phyloP scores from a whole-genome alignment of 345 rosid genomes.

The Brassica napus region DNA sequence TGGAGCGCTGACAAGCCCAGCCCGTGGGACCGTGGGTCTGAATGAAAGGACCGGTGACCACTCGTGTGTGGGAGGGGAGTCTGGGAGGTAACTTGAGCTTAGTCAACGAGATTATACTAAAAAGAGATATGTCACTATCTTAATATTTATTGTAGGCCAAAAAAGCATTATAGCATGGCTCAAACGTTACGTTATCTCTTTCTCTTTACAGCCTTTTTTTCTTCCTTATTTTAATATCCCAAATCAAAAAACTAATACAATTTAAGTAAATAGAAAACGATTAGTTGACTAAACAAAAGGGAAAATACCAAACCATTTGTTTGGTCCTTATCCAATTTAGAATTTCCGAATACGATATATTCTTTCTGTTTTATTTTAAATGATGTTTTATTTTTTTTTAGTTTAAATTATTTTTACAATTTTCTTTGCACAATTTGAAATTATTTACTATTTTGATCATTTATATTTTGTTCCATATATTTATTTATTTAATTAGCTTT shows the following conservation, averaged over 20 bases:
- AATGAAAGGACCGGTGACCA: slow-evolving; percentile 22
- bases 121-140: slow-evolving; percentile 23
- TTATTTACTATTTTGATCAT: too few relatives aligned
- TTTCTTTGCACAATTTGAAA: too few relatives aligned
- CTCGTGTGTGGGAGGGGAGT: slow-evolving; percentile 18
- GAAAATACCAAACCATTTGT: slow-evolving; percentile 12
- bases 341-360: background rate
- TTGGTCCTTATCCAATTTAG: background rate
- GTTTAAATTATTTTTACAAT: too few relatives aligned
- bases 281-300: slow-evolving; percentile 33
- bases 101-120: slow-evolving; percentile 32
- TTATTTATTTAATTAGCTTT: too few relatives aligned
- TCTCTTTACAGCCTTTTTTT: slow-evolving; percentile 58
- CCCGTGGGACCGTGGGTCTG: slow-evolving; percentile 8
- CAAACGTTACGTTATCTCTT: slow-evolving; percentile 42
- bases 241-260: slow-evolving; percentile 4
- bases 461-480: too few relatives aligned
- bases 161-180: slow-evolving; percentile 46
- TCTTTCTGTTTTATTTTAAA: too few relatives aligned
- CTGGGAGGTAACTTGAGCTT: background rate
- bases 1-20: slow-evolving; percentile 32
- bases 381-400: too few relatives aligned
- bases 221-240: background rate
- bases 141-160: slow-evolving; percentile 4
- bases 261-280: slow-evolving; percentile 32